Base-by-base conservation (phyloP, 805 yeast species). In the Saccharomyces mikatae region DNA sequence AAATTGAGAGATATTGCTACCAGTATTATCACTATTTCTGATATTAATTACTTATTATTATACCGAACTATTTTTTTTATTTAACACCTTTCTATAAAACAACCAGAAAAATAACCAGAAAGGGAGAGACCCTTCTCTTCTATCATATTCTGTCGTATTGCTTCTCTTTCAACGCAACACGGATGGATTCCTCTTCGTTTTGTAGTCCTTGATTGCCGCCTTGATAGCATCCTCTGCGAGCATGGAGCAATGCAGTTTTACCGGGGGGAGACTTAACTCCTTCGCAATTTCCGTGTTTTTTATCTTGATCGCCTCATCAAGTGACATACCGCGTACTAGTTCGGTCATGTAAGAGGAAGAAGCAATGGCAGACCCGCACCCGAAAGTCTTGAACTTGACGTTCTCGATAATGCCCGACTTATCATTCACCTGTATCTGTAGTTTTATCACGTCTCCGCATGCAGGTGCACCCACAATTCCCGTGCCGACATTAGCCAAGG, bases 401-500 rank as follows among this genome's bases (percentile, higher is more conserved):
- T 94, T 96, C 71, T 88, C 83, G 62, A 94, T 94, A 52, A 88
- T 78, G 1, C 99, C 99, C 26, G 96, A 83, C 54, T 80, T 84
- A 65, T 91, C 97, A 60, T 86, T 85, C 9, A 94, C 99, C 70
- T 91, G 83, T 66, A 94, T 94, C 72, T 94, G 98, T 60, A 94
- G 79, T 74, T 96, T 86, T 97, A 94, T 94, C 48, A 94, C 99
- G 76, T 94, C 99, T 54, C 99, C 99, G 75, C 99, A 94, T 0
- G 99, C 99, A 53, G 99, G 98, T 0, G 99, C 98, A 54, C 99
- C 99, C 14, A 94, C 99, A 48, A 94, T 79, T 0, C 99, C 99
- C 0, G 98, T 94, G 47, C 99, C 99, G 11, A 94, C 97, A 61
- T 83, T 81, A 17, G 74, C 66, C 56, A 81, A 80, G 53, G 77